These are phyloP conservation scores for Cucurbita ficifolia DNA, from an alignment of 306 rosid genomes.

Conservation along the genomic window DNA sequence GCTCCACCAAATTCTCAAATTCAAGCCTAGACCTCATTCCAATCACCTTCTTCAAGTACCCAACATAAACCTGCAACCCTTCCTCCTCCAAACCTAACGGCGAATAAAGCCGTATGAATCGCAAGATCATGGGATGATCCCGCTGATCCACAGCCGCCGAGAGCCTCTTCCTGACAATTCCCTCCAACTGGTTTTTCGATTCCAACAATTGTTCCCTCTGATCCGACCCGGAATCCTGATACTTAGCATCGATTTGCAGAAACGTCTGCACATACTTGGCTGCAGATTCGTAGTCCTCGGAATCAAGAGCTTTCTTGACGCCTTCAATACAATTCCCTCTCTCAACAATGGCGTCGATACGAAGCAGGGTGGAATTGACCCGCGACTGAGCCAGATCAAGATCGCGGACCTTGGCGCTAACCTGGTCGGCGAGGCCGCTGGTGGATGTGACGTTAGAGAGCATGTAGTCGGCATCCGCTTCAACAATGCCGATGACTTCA, in stretches of 20 bases:
- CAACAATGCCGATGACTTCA: constrained; percentile 53
- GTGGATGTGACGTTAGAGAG: constrained; percentile 35
- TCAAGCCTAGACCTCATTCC: constrained; percentile 80
- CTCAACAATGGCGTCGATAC: constrained; percentile 75
- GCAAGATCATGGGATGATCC: constrained; percentile 43
- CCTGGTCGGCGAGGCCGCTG: constrained; percentile 38
- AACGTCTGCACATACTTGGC: constrained; percentile 47
- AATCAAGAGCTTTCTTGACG: constrained; percentile 41
- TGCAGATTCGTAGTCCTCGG: constrained; percentile 59
- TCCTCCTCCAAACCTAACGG: constrained; percentile 81
- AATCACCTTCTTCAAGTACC: constrained; percentile 75
- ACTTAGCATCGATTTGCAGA: constrained; percentile 57
- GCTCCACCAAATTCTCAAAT: constrained; percentile 61
- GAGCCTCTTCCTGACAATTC: constrained; percentile 63
- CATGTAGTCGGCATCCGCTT: constrained; percentile 47
- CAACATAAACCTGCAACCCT: constrained; percentile 82
- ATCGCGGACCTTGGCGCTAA: constrained; percentile 66
- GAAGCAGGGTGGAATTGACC: constrained; percentile 58
- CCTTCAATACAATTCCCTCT: constrained; percentile 68
- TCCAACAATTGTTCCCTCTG: constrained; percentile 55
- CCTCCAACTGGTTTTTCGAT: constrained; percentile 58
- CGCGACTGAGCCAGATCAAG: constrained; percentile 89
- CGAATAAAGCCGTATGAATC: constrained; percentile 49
- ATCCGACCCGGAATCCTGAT: constrained; percentile 53
- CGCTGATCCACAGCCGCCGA: constrained; percentile 62